Percentiles rank a stretch among this genome's conserved stretches.
phyloP scores from a whole-genome alignment of 2,329 filamentous ascomycete genomes.

The Alternaria solani region DNA sequence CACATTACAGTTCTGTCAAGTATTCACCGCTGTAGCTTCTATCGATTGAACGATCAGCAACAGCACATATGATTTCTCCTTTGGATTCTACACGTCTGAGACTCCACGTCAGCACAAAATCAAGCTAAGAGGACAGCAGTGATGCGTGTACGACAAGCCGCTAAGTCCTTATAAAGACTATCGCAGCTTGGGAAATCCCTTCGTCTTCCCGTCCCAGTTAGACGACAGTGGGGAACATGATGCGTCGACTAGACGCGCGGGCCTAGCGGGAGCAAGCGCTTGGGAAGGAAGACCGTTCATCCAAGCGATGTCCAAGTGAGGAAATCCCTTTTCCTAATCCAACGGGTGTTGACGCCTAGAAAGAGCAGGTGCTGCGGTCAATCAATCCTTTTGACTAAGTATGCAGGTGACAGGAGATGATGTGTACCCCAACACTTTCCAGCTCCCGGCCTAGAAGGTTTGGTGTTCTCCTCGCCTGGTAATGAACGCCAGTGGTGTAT shows the following conservation, averaged over 20 bases:
- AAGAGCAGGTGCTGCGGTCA: neutral
- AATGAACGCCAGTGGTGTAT: neutral
- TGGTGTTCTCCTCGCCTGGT: neutral
- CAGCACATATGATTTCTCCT: neutral
- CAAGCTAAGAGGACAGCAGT: neutral
- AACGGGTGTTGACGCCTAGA: neutral
- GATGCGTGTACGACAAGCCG: neutral
- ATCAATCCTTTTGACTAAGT: neutral
- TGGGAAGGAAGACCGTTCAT: slow-evolving; percentile 1
- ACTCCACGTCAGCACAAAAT: neutral
- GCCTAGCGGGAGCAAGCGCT: slow-evolving; percentile 5
- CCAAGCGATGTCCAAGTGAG: neutral
- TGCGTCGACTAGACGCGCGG: neutral
- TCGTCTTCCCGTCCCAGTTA: neutral
- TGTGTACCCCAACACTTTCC: neutral
- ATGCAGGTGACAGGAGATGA: neutral
- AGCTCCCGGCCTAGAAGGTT: neutral
- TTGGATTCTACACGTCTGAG: neutral
- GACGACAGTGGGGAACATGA: neutral
- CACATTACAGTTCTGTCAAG: neutral
- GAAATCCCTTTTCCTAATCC: neutral
- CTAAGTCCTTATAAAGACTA: neutral
- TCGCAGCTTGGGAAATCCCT: neutral
- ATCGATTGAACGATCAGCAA: neutral
- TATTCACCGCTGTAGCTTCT: neutral